Evolutionary conservation across 1,284 basidiomycete species (phyloP).

Genomic region (Trichosporon ovoides): DNA sequence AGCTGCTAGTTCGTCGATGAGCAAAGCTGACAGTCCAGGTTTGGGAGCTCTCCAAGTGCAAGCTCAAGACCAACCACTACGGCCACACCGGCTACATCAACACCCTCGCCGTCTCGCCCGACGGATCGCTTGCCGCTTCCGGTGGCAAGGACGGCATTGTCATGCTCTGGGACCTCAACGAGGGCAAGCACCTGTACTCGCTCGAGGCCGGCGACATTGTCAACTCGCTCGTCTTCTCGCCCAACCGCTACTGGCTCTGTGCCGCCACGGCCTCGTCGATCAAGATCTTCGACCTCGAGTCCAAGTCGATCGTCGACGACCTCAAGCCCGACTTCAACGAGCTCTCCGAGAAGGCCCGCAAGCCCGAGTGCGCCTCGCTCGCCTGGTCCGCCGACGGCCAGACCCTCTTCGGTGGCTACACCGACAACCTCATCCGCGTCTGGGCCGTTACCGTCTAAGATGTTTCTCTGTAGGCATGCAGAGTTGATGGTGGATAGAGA

Average conservation of each 20-base stretch:
- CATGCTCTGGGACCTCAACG: conserved; percentile 99
- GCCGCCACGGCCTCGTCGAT: conserved; percentile 96
- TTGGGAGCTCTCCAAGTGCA: conserved; percentile 99
- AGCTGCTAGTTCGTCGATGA: conserved; percentile 14
- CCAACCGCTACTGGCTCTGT: conserved; percentile 99
- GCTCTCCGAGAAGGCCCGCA: conserved; percentile 68
- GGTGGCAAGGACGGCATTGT: conserved; percentile 99
- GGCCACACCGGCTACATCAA: conserved; percentile 99
- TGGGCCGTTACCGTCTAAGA: conserved; percentile 67
- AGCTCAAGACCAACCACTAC: conserved; percentile 99
- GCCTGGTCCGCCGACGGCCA: conserved; percentile 98
- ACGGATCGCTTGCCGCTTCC: conserved; percentile 97
- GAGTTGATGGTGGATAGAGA: conserved; percentile 14
- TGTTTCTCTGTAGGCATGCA: conserved; percentile 21
- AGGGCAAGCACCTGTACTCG: conserved; percentile 99
- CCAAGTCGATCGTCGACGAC: conserved; percentile 99
- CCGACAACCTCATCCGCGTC: conserved; percentile 83
- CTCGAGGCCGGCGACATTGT: conserved; percentile 98
- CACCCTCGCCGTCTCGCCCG: conserved; percentile 96
- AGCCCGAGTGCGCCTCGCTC: conserved; percentile 94
- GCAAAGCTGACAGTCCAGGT: conserved; percentile 58
- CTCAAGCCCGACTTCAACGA: conserved; percentile 78
- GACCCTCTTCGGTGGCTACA: conserved; percentile 93
- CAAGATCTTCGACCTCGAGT: conserved; percentile 98
- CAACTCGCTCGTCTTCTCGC: conserved; percentile 99